Conservation (phyloP, 2,329 filamentous ascomycete genomes). For the Botryosphaeria dothidea region DNA sequence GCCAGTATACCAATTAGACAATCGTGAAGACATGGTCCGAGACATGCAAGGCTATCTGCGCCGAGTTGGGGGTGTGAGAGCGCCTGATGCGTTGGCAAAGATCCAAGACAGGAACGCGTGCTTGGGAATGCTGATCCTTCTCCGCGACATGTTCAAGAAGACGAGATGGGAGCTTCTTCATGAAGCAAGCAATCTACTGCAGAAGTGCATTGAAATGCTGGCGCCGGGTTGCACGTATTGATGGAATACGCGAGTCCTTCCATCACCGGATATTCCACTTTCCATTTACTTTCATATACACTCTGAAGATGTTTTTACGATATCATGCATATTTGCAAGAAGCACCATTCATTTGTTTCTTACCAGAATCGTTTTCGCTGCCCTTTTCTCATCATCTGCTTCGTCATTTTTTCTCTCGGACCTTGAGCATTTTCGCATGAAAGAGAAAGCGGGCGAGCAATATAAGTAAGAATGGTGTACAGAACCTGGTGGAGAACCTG, state of each 20-base stretch:
- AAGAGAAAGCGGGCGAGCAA: not conserved
- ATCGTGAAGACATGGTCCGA: slow-evolving; percentile 64
- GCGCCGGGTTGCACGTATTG: slow-evolving; percentile 15
- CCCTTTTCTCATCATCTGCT: not conserved
- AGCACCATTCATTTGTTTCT: not conserved
- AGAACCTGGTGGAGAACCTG: not conserved
- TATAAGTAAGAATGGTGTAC: not conserved
- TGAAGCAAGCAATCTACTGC: slow-evolving; percentile 78
- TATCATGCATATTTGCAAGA: not conserved
- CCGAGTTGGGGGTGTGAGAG: slow-evolving; percentile 68
- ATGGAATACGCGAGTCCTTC: not conserved
- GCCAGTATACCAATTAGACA: slow-evolving; percentile 53
- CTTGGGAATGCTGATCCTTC: slow-evolving; percentile 75
- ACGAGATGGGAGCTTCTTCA: slow-evolving; percentile 90
- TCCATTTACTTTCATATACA: not conserved
- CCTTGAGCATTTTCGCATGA: not conserved
- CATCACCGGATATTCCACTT: not conserved
- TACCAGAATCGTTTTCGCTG: not conserved
- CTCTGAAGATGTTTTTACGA: not conserved
- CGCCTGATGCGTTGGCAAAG: slow-evolving; percentile 74
- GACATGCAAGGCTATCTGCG: slow-evolving; percentile 81
- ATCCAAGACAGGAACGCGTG: slow-evolving; percentile 80
- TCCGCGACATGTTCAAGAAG: slow-evolving; percentile 77
- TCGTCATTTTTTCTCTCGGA: not conserved
- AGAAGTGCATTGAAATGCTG: slow-evolving; percentile 73